Evolutionary conservation across 345 rosid genomes (phyloP).

Genomic region (Psidium guajava): DNA sequence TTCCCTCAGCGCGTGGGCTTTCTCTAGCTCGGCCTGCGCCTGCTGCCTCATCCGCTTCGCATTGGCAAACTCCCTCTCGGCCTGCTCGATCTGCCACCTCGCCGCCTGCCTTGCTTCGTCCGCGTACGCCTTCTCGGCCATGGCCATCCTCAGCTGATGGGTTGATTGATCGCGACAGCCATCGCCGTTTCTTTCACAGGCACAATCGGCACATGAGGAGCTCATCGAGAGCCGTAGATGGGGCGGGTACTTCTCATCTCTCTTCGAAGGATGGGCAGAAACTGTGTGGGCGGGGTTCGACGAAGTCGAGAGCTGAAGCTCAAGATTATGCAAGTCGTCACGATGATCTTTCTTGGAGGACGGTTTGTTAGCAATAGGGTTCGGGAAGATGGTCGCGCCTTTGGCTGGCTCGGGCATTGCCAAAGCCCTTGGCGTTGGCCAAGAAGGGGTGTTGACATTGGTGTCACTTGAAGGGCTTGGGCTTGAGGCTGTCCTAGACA

Average conservation of each 20-base stretch:
- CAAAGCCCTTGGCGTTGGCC: slow-evolving; percentile 15
- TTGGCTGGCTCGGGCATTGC: background rate
- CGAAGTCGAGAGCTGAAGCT: slow-evolving; percentile 48
- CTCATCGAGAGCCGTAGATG: slow-evolving; percentile 55
- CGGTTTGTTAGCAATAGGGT: slow-evolving; percentile 3
- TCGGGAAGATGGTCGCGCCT: background rate
- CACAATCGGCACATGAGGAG: background rate
- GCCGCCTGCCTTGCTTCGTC: slow-evolving; percentile 60
- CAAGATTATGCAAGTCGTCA: slow-evolving; percentile 35
- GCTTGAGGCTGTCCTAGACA: slow-evolving; percentile 57
- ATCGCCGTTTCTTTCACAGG: background rate
- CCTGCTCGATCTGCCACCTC: slow-evolving; percentile 59
- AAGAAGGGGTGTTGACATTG: slow-evolving; percentile 31
- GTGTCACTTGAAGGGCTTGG: slow-evolving; percentile 52
- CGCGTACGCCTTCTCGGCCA: slow-evolving; percentile 48
- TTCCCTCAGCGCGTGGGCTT: slow-evolving; percentile 49
- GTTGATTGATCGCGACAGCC: background rate
- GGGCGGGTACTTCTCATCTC: slow-evolving; percentile 22
- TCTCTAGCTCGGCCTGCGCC: slow-evolving; percentile 69
- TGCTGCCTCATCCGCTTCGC: slow-evolving; percentile 74
- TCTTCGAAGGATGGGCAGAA: slow-evolving; percentile 12
- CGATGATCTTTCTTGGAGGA: background rate
- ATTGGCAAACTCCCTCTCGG: slow-evolving; percentile 64
- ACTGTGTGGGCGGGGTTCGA: slow-evolving; percentile 3
- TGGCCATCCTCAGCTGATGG: slow-evolving; percentile 39